Percentiles rank a stretch among this genome's conserved stretches.
Evolutionary conservation across 176 grass and related monocot genomes (phyloP).

Genomic region (Zoysia pacifica): DNA sequence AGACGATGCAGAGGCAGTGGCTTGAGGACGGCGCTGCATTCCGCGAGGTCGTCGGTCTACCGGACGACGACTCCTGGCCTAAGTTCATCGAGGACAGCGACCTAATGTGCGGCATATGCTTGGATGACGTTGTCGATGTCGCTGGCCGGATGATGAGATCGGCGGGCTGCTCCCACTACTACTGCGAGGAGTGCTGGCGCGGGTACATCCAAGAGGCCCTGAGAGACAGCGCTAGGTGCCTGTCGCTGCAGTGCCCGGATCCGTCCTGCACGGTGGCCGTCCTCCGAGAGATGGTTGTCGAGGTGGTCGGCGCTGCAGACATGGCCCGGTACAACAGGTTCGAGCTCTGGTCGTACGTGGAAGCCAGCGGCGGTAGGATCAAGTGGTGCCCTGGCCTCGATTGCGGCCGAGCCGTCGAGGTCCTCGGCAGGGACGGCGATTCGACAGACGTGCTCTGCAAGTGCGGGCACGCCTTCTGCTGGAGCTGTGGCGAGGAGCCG

Average conservation of each 20-base stretch:
- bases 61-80: no score
- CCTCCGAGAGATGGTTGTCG: slow-evolving; percentile 32
- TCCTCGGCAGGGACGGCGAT: neutral
- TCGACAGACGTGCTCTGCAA: slow-evolving; percentile 26
- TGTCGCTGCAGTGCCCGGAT: slow-evolving; percentile 38
- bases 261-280: slow-evolving; percentile 36
- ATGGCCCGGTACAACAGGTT: neutral
- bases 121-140: no score
- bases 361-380: slow-evolving; percentile 7
- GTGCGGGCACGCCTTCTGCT: slow-evolving; percentile 31
- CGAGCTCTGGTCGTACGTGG: slow-evolving; percentile 36
- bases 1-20: no score
- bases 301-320: slow-evolving; percentile 1
- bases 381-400: slow-evolving; percentile 39
- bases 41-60: no score
- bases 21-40: no score
- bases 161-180: slow-evolving; percentile 18
- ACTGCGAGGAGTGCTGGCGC: slow-evolving; percentile 29
- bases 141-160: no score
- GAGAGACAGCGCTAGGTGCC: slow-evolving; percentile 24
- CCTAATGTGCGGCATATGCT: no score
- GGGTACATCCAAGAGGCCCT: slow-evolving; percentile 28
- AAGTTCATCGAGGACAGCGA: no score
- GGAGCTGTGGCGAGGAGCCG: slow-evolving; percentile 41
- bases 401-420: slow-evolving; percentile 20